Base-by-base conservation (phyloP, 164 flowering plant genomes). In the Magnolia officinalis region DNA sequence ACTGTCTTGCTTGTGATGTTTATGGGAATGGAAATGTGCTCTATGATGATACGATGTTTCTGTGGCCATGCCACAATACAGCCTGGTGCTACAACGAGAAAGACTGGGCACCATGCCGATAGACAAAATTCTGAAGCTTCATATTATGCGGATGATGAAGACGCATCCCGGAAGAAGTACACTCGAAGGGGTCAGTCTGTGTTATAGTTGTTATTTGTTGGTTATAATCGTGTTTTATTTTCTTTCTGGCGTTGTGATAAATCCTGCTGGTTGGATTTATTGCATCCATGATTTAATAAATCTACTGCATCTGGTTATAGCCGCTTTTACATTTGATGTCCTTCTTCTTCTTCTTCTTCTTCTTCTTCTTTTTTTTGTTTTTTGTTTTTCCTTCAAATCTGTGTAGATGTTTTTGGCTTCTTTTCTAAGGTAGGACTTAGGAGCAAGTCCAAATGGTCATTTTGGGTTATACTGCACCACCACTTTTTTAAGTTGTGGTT, bases 71-170 rank as follows among this genome's bases (percentile, higher is more conserved):
- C 16, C 61, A 55, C 58, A 76, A 83, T 50, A 21, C 90, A 96
- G 98, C 93, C 93, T 72, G 91, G 90, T 77, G 95, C 98, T 45
- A 90, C 95, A 74, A 91, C 98, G 24, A 80, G 98, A 71, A 94
- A 94, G 82, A 82, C 79, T 77, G 81, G 86, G 80, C 10, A 74
- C 55, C 79, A 82, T 81, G 89, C 84, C 63, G 99, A 96, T 19
- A 84, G 93, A 80, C 97, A 92, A 78, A 89, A 87, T 81, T 92
- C 99, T 21, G 98, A 93, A 81, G 81, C 87, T n/a, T 89, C 88
- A 72, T 94, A 96, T 85, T 93, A 86, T 84, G 98, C 96, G 0
- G 99, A 96, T 80, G 98, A 96, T 86, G 99, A 96, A 84, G 99
- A 96, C 82, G 94, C 86, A 73, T 89, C 85, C 72, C 84, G 74